phyloP scores from a whole-genome alignment of 257 asterid species.

The Coffea canephora region DNA sequence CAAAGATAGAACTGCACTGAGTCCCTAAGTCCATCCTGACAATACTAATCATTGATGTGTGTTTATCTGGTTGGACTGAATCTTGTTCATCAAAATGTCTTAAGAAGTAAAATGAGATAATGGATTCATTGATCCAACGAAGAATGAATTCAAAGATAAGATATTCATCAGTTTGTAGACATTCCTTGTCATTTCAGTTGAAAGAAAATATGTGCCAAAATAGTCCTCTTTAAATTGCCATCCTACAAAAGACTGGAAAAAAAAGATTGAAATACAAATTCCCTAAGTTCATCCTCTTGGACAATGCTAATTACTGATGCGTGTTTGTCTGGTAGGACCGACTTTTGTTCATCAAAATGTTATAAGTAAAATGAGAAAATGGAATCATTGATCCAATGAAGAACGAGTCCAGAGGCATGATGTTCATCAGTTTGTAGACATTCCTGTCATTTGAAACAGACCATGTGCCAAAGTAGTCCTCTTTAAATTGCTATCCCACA shows the following conservation, averaged over 20 bases:
- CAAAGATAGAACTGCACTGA: neutral
- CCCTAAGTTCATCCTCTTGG: neutral
- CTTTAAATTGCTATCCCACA: too few species aligned
- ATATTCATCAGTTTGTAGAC: neutral
- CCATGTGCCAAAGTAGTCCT: too few species aligned
- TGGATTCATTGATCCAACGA: neutral
- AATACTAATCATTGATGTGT: neutral
- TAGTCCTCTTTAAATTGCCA: too few species aligned
- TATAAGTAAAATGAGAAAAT: neutral
- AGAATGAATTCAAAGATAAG: neutral
- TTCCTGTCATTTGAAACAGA: neutral
- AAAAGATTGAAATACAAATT: too few species aligned
- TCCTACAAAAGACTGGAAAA: too few species aligned
- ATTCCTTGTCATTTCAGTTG: neutral
- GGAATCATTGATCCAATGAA: neutral
- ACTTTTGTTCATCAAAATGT: neutral
- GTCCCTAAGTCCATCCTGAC: neutral
- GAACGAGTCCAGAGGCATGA: neutral
- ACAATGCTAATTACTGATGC: neutral
- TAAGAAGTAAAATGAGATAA: neutral
- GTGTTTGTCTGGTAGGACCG: neutral
- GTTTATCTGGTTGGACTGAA: neutral
- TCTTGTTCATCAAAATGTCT: neutral
- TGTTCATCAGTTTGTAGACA: neutral
- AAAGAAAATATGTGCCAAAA: too few species aligned